Percentiles rank a stretch among this genome's conserved stretches.
phyloP scores from a whole-genome alignment of 1,284 basidiomycete species.

The Sanghuangporus weigelae region DNA sequence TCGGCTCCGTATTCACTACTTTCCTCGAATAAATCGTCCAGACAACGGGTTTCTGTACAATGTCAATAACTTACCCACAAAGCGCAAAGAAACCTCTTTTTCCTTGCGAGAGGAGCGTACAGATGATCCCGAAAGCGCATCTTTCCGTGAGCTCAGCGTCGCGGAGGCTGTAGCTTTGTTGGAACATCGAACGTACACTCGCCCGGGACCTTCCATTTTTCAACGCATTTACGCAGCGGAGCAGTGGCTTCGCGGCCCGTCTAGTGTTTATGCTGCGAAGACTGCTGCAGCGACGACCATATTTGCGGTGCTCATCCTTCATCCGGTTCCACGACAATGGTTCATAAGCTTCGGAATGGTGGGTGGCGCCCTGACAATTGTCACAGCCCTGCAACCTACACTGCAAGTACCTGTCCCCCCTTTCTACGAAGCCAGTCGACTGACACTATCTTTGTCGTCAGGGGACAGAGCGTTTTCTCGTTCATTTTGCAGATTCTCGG shows the following conservation, averaged over 20 bases:
- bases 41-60: constrained; percentile 1
- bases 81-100: background rate
- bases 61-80: background rate
- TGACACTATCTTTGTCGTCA: background rate
- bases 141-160: constrained; percentile 21
- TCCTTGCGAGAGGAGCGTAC: background rate
- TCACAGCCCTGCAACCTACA: constrained; percentile 30
- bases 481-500: constrained; percentile 31
- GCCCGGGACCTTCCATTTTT: constrained; percentile 20
- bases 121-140: constrained; percentile 1
- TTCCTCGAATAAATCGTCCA: constrained; percentile 23
- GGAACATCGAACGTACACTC: constrained; percentile 20
- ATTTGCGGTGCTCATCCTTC: constrained; percentile 26
- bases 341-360: constrained; percentile 29
- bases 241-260: constrained; percentile 22
- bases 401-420: constrained; percentile 16
- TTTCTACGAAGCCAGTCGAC: background rate
- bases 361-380: constrained; percentile 29
- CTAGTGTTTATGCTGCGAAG: constrained; percentile 28
- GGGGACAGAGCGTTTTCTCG: constrained; percentile 27
- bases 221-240: constrained; percentile 24
- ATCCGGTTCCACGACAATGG: constrained; percentile 23
- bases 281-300: constrained; percentile 26
- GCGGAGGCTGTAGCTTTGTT: constrained; percentile 29
- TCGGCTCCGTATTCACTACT: constrained; percentile 28